These are phyloP conservation scores for Trichoderma virens DNA, from an alignment of 495 filamentous ascomycete genomes.

Conservation along the genomic window DNA sequence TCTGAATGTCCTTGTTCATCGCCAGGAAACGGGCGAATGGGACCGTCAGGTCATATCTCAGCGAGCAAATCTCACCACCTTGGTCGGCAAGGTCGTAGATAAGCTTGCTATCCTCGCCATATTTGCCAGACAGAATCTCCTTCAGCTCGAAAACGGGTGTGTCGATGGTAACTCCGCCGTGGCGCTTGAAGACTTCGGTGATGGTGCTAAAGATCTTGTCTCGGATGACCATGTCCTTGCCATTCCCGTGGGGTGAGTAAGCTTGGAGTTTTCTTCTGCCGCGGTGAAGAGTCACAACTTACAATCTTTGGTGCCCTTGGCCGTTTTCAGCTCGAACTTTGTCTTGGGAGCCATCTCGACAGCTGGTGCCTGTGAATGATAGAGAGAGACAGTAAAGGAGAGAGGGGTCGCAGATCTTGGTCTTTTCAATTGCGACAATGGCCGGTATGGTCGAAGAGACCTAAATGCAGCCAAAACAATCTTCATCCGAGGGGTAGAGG, in stretches of 20 bases:
- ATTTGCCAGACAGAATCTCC: conserved; percentile 78
- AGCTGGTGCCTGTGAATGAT: conserved; percentile 7
- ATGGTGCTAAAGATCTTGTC: conserved; percentile 81
- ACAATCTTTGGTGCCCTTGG: conserved; percentile 43
- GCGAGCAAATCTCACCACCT: conserved; percentile 72
- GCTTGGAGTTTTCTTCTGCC: conserved; percentile 16
- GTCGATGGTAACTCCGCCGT: conserved; percentile 79
- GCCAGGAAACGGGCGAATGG: conserved; percentile 82
- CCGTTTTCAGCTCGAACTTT: conserved; percentile 43
- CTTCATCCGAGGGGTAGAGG: conserved; percentile 12
- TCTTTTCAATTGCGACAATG: conserved; percentile 5
- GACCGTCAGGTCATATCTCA: conserved; percentile 27
- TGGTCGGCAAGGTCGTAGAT: conserved; percentile 86
- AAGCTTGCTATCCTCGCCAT: conserved; percentile 86
- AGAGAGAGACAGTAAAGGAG: neutral
- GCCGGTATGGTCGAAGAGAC: conserved; percentile 5
- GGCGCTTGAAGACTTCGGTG: conserved; percentile 75
- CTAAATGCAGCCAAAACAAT: conserved; percentile 7
- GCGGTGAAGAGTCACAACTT: conserved; percentile 15
- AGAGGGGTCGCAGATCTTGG: neutral
- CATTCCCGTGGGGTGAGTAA: conserved; percentile 44
- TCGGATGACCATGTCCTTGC: conserved; percentile 66
- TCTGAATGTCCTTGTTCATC: conserved; percentile 67
- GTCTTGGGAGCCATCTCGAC: conserved; percentile 31
- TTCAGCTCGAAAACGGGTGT: conserved; percentile 76